Evolutionary conservation across 805 yeast genomes (phyloP), one percentile per base, ranked within the genome.

Genomic region (Kluyveromyces aestuarii): DNA sequence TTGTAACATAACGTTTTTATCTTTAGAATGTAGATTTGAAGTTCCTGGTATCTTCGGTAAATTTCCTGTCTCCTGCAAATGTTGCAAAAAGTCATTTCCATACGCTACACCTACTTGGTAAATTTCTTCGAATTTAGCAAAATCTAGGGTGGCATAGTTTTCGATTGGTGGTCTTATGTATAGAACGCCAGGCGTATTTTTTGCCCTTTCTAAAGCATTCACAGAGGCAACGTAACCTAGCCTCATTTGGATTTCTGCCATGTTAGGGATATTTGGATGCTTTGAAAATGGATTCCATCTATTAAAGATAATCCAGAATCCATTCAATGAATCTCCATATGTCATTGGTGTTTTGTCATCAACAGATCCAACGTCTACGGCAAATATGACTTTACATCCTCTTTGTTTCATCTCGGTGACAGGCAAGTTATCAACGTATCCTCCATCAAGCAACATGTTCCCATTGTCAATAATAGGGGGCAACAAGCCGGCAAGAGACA

Each of bases 101-200:
- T 87, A 91, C 3, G 74, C 75, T 10, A 80, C 71, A 2, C 98
- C 98, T 10, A 87, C 90, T 25, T 77, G 71, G 57, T 83, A 85
- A 45, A 93, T 88, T 64, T 90, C 96, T 55, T 87, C 95, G 63
- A 91, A 93, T 63, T 85, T 88, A 13, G 83, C 87, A 68, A 91
- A 91, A 59, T 91, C 99, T 44, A 93, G 72, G 0, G 98, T 93
- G 0, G 90, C 96, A 63, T 82, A 91, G 52, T 79, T 76, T 57
- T 91, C 97, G 58, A 93, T 86, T 0, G 99, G 99, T 4, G 99
- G 99, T 42, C 99, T 76, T 55, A 89, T 71, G 61, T 91, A 91
- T 8, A 86, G 71, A 11, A 93, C 91, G 0, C 96, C 96, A 0
- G 88, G 84, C 0, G 89, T 83, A 27, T 64, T 71, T 62, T 91